Percentiles rank a stretch among this genome's conserved stretches.
Evolutionary conservation across 805 yeast species (phyloP).

Genomic region (Brettanomyces naardenensis): DNA sequence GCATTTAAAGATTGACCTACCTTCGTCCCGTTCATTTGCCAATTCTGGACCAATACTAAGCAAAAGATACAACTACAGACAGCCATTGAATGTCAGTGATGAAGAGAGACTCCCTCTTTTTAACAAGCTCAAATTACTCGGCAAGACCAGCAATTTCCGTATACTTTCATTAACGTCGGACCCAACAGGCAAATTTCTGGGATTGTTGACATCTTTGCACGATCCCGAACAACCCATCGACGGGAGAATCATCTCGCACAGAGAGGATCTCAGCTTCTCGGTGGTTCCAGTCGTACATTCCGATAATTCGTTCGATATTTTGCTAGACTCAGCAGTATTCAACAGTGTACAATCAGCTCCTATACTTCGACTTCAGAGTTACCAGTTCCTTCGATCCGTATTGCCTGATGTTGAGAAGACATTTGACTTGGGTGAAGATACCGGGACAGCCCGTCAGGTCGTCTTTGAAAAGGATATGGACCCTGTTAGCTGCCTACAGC

Average conservation of each 20-base stretch:
- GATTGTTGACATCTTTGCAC: slow-evolving; percentile 4
- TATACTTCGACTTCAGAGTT: slow-evolving; percentile 1
- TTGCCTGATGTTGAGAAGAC: neutral
- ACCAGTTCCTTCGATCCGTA: neutral
- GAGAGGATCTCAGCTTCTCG: slow-evolving; percentile 2
- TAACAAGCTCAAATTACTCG: slow-evolving; percentile 9
- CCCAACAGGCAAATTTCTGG: slow-evolving; percentile 8
- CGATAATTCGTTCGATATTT: neutral
- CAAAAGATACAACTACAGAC: slow-evolving; percentile 7
- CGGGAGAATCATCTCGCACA: neutral
- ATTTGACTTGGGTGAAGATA: neutral
- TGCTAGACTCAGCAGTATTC: slow-evolving; percentile 1
- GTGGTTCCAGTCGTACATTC: slow-evolving; percentile 2
- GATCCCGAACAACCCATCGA: slow-evolving; percentile 4
- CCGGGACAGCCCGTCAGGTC: neutral
- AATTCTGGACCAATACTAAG: neutral
- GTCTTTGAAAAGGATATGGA: neutral
- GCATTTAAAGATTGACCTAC: slow-evolving; percentile 4
- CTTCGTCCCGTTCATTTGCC: slow-evolving; percentile 1
- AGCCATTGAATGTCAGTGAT: slow-evolving; percentile 2
- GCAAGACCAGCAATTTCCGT: slow-evolving; percentile 3
- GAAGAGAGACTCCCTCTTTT: slow-evolving; percentile 14
- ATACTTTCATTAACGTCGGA: slow-evolving; percentile 7
- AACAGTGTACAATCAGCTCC: slow-evolving; percentile 10
- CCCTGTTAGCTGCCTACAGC: neutral